Evolutionary conservation across 257 asterid species (phyloP).

Genomic region (Solanum infundibuliforme): DNA sequence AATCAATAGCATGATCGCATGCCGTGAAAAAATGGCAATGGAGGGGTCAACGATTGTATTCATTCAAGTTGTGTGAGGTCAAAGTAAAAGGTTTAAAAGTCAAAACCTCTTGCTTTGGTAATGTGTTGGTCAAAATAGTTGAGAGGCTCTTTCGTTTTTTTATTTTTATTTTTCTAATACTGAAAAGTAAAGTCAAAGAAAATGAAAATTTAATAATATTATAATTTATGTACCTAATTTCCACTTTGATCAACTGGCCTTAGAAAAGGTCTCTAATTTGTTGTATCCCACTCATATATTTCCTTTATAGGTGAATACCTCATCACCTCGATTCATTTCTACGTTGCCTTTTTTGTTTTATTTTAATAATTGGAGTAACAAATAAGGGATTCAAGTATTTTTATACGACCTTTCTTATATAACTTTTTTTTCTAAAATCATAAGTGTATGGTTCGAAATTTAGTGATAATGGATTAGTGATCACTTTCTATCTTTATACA

Average conservation of each 20-base stretch:
- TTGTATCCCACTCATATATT: not conserved
- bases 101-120: not conserved
- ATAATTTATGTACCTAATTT: not conserved
- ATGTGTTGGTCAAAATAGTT: not conserved
- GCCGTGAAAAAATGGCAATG: not conserved
- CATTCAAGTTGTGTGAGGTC: not conserved
- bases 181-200: not conserved
- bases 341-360: not conserved
- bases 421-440: not conserved
- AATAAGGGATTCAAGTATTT: not conserved
- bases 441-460: not conserved
- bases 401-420: rapidly evolving
- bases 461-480: rapidly evolving
- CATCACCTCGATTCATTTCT: not conserved
- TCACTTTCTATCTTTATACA: rapidly evolving
- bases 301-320: not conserved
- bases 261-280: not conserved
- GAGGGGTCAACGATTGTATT: not conserved
- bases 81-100: not conserved
- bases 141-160: not conserved
- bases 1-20: not conserved
- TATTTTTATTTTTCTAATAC: not conserved
- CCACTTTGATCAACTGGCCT: not conserved
- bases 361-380: not conserved
- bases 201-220: not conserved